Conservation (phyloP, 2,329 filamentous ascomycete genomes). For the Fusarium tupiense region DNA sequence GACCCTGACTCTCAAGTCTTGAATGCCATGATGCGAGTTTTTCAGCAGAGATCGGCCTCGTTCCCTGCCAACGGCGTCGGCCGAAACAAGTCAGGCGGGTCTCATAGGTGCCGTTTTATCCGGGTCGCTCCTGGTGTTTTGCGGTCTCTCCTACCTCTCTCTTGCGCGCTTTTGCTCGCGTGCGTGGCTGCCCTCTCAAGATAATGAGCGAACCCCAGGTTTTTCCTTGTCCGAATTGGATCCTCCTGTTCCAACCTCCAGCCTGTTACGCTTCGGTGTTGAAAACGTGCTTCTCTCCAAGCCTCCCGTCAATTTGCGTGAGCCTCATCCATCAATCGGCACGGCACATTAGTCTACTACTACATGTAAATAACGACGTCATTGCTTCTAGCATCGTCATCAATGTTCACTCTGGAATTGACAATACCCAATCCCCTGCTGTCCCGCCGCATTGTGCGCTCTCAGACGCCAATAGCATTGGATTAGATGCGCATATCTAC, state of each 20-base stretch:
- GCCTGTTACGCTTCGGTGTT: slow-evolving; percentile 2
- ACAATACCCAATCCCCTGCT: background rate
- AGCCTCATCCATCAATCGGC: background rate
- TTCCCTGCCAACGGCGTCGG: slow-evolving; percentile 24
- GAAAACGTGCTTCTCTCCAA: slow-evolving; percentile 23
- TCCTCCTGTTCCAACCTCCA: background rate
- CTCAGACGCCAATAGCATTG: background rate
- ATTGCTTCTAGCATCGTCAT: slow-evolving; percentile 11
- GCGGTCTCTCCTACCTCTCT: background rate
- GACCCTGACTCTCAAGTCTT: background rate
- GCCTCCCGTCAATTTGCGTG: background rate
- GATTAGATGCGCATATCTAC: background rate
- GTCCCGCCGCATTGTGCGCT: background rate
- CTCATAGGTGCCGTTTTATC: slow-evolving; percentile 39
- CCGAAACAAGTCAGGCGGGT: slow-evolving; percentile 32
- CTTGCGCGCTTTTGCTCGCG: slow-evolving; percentile 11
- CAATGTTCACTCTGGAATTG: background rate
- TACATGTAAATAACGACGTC: slow-evolving; percentile 13
- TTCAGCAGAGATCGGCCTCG: slow-evolving; percentile 26
- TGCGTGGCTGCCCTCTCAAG: slow-evolving; percentile 18
- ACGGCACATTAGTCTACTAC: background rate
- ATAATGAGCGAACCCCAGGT: slow-evolving; percentile 12
- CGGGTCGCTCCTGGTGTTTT: slow-evolving; percentile 14
- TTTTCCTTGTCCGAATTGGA: slow-evolving; percentile 19
- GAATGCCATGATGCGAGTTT: slow-evolving; percentile 26